These are phyloP conservation scores for Trametes sanguinea DNA, from an alignment of 768 basidiomycete genomes.

Conservation along the genomic window DNA sequence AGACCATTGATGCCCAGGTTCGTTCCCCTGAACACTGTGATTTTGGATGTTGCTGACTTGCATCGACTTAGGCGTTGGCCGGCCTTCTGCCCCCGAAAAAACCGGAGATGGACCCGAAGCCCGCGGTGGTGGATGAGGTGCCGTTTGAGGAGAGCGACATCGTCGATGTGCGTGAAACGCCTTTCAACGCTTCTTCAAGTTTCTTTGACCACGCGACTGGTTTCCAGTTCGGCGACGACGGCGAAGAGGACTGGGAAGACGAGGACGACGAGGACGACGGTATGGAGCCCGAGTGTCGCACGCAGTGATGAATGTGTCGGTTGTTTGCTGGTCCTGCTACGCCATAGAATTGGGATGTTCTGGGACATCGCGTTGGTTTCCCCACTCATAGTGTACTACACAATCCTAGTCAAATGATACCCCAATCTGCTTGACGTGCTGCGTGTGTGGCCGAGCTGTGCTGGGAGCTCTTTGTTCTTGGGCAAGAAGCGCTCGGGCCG, in stretches of 20 bases:
- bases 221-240: constrained; percentile 75
- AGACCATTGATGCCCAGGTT: constrained; percentile 62
- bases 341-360: background rate
- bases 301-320: constrained; percentile 3
- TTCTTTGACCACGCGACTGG: constrained; percentile 69
- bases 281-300: constrained; percentile 28
- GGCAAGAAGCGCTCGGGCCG: background rate
- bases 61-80: constrained; percentile 56
- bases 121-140: constrained; percentile 69
- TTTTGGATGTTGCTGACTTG: background rate
- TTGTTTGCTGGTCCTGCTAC: background rate
- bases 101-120: constrained; percentile 67
- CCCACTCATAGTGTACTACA: constrained; percentile 4
- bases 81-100: constrained; percentile 76
- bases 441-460: background rate
- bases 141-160: constrained; percentile 76
- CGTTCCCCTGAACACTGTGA: background rate
- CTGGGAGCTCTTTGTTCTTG: background rate
- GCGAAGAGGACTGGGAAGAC: constrained; percentile 65
- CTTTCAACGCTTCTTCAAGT: constrained; percentile 69
- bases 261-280: constrained; percentile 64
- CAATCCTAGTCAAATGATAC: constrained; percentile 15
- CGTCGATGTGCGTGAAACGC: constrained; percentile 80
- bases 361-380: constrained; percentile 6
- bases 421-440: background rate